Evolutionary conservation across 2,329 filamentous ascomycete species (phyloP).

Genomic region (Peltaster fructicola): DNA sequence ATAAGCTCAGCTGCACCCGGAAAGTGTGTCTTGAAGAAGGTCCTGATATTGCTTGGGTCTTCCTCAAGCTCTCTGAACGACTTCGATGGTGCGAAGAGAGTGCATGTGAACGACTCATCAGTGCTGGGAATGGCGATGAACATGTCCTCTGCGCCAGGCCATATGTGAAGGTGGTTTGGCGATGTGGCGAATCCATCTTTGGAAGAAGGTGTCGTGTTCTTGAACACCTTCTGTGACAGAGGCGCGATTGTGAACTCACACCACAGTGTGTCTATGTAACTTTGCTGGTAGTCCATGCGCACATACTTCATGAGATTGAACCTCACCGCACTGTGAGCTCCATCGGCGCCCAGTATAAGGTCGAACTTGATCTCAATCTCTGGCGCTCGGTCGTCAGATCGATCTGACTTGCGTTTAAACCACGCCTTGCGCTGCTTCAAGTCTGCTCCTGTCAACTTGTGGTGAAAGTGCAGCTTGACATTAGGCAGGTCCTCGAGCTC

Average conservation of each 20-base stretch:
- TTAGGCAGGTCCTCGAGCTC: conserved; percentile 71
- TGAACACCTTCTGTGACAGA: conserved; percentile 25
- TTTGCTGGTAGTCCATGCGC: conserved; percentile 77
- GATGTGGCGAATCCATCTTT: conserved; percentile 55
- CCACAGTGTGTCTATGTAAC: conserved; percentile 94
- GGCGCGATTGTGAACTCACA: conserved; percentile 70
- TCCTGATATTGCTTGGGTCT: conserved; percentile 39
- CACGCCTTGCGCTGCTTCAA: conserved; percentile 65
- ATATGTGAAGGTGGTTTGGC: conserved; percentile 90
- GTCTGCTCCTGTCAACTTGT: conserved; percentile 82
- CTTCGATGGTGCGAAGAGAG: conserved; percentile 64
- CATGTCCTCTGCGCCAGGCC: conserved; percentile 67
- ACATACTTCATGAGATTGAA: conserved; percentile 94
- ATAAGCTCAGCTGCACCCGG: conserved; percentile 64
- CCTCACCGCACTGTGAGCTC: conserved; percentile 77
- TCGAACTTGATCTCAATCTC: conserved; percentile 82
- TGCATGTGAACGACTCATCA: conserved; percentile 88
- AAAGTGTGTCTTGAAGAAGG: conserved; percentile 70
- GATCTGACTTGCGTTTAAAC: conserved; percentile 46
- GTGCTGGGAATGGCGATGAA: conserved; percentile 89
- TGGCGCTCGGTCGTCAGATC: conserved; percentile 11
- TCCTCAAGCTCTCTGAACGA: conserved; percentile 53
- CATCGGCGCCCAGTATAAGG: conserved; percentile 84
- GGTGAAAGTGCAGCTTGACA: conserved; percentile 79
- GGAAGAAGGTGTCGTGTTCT: conserved; percentile 13